Conservation (phyloP, 148 eudicot genomes). For the Camellia granthamiana region DNA sequence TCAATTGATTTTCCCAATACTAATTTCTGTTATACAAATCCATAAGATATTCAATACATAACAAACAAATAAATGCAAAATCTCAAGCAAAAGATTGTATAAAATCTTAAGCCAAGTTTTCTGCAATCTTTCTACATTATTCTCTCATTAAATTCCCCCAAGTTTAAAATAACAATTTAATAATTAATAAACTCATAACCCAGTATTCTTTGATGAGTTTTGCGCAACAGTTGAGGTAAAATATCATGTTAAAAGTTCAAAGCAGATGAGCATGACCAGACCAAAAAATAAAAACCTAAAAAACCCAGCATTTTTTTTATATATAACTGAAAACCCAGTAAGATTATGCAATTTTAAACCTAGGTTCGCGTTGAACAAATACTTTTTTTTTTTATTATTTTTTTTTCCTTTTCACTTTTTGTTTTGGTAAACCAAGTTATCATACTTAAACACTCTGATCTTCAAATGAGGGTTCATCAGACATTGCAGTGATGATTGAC, state of each 20-base stretch:
- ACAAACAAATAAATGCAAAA: background rate
- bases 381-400: background rate
- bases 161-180: background rate
- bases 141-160: background rate
- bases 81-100: too few species aligned
- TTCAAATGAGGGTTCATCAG: background rate
- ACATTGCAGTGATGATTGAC: background rate
- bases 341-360: background rate
- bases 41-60: background rate
- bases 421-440: background rate
- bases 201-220: background rate
- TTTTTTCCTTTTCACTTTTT: background rate
- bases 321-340: background rate
- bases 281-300: background rate
- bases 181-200: background rate
- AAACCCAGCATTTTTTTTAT: background rate
- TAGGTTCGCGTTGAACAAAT: background rate
- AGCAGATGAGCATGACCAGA: conserved; percentile 2
- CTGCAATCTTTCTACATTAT: background rate
- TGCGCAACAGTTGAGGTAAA: background rate
- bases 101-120: background rate
- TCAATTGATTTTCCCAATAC: conserved; percentile 9
- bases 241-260: background rate
- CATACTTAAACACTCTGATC: background rate
- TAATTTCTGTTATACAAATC: conserved; percentile 15